Base-by-base conservation (phyloP, 2,329 filamentous ascomycete genomes). In the Emergomyces orientalis region DNA sequence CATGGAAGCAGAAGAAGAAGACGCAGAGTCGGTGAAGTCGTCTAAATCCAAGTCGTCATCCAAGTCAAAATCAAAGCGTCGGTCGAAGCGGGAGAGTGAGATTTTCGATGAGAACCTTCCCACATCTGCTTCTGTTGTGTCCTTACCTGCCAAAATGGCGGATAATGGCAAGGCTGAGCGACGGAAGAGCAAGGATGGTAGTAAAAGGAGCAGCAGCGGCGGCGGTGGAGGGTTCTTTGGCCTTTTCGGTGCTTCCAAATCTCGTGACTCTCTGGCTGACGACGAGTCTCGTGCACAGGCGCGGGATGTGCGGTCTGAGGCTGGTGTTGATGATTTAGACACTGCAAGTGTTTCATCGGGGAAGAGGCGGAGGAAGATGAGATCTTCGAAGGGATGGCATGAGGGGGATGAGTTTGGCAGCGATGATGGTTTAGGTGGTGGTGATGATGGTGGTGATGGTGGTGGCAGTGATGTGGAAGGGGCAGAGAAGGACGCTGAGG, bases 311-410 rank as follows among this genome's bases (percentile, higher is more conserved):
- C 70, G 73, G 62, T 77, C 76, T 13, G 75, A 77, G 65, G 67
- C 69, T 59, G 73, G 70, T 62, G 63, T 68, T 54, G 73, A 75
- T 25, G 78, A 78, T 22, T 74, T 74, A 57, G 73, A 73, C 47
- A 75, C 78, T 47, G 72, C 73, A 55, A 55, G 51, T 34, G 51
- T 37, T 55, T 55, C 51, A 2, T 55, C 51, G 17, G 69, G 71
- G 34, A 77, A 78, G 62, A 78, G 75, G 64, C 77, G 76, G 52
- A 78, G 76, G 64, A 76, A 76, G 66, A 79, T 80, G 68, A 79
- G 74, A 71, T 68, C 75, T 69, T 70, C 74, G 62, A 68, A 76
- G 71, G 69, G 75, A 52, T 67, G 69, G 64, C 39, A 25, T 39
- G 57, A 59, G 17, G 25, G 39, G 4, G 57, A 22, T 59, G 57